Percentiles rank a stretch among this genome's conserved stretches.
These are phyloP conservation scores for Albugo laibachii DNA, from an alignment of 352 stramenopile species.

Conservation along the genomic window DNA sequence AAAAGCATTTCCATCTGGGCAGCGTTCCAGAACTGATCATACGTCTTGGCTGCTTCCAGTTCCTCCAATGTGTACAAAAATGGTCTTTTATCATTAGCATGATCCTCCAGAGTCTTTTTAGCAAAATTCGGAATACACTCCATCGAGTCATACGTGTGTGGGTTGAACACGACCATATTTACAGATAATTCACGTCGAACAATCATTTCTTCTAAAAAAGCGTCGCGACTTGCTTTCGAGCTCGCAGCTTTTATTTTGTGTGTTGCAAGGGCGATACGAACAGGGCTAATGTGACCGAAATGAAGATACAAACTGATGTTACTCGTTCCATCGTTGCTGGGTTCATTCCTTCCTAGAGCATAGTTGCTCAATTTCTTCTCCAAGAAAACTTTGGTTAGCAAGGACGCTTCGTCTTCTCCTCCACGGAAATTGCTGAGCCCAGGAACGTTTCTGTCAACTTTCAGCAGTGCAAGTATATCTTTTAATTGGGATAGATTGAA, in stretches of 20 bases:
- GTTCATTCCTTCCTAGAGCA: constrained; percentile 85
- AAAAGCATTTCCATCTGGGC: constrained; percentile 90
- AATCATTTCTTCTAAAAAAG: constrained; percentile 95
- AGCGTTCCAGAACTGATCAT: constrained; percentile 97
- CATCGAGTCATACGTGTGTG: constrained; percentile 86
- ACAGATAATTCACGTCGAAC: constrained; percentile 92
- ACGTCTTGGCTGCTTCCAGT: constrained; percentile 83
- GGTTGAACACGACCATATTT: constrained; percentile 95
- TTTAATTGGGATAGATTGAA: constrained; percentile 2
- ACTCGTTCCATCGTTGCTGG: constrained; percentile 81
- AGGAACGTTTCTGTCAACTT: constrained; percentile 41
- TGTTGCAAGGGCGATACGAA: constrained; percentile 29
- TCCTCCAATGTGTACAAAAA: constrained; percentile 82
- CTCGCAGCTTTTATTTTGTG: constrained; percentile 49
- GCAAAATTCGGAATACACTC: constrained; percentile 81
- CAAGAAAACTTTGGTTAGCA: constrained; percentile 77
- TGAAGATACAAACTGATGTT: constrained; percentile 88
- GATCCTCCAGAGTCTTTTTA: constrained; percentile 77
- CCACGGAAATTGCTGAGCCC: constrained; percentile 38
- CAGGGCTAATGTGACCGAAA: constrained; percentile 77
- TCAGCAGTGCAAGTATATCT: constrained; percentile 19
- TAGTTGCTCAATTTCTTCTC: constrained; percentile 55
- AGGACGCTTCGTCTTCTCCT: constrained; percentile 37
- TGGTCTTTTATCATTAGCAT: constrained; percentile 74
- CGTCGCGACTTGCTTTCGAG: constrained; percentile 55